These are phyloP conservation scores for Fomitiporia mediterranea DNA, from an alignment of 1,284 basidiomycete species.

Conservation along the genomic window DNA sequence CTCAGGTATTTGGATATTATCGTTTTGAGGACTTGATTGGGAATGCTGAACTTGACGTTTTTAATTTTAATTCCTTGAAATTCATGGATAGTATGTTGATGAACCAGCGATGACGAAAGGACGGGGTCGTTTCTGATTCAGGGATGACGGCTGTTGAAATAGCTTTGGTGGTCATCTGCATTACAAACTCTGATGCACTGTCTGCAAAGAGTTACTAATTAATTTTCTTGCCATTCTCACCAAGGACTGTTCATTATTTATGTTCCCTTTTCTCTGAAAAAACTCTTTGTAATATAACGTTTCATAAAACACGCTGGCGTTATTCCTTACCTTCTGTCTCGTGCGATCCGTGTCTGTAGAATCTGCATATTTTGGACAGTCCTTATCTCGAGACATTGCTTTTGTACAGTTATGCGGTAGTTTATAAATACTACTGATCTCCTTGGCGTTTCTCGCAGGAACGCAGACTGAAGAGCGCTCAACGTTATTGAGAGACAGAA, in stretches of 20 bases:
- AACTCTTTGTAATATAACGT: neutral
- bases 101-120: neutral
- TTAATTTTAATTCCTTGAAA: neutral
- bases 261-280: too few species aligned
- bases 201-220: neutral
- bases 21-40: neutral
- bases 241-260: too few species aligned
- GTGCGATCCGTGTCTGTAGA: too few species aligned
- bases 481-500: too few species aligned
- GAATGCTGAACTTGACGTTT: slow-evolving; percentile 1
- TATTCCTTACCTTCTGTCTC: neutral
- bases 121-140: slow-evolving; percentile 9
- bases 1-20: slow-evolving; percentile 17
- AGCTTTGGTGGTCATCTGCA: too few species aligned
- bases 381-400: too few species aligned
- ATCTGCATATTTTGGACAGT: too few species aligned
- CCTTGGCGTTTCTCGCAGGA: too few species aligned
- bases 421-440: too few species aligned
- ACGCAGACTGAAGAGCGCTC: too few species aligned
- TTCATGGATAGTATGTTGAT: slow-evolving; percentile 11
- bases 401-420: too few species aligned
- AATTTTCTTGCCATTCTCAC: neutral
- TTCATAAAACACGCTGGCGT: slow-evolving; percentile 9
- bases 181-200: too few species aligned
- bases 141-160: neutral